A percentile compares a stretch with the other conserved stretches of the same genome.
Evolutionary conservation across 108 stramenopile species (phyloP).

Genomic region (Cyclotella choctawhatcheeana): DNA sequence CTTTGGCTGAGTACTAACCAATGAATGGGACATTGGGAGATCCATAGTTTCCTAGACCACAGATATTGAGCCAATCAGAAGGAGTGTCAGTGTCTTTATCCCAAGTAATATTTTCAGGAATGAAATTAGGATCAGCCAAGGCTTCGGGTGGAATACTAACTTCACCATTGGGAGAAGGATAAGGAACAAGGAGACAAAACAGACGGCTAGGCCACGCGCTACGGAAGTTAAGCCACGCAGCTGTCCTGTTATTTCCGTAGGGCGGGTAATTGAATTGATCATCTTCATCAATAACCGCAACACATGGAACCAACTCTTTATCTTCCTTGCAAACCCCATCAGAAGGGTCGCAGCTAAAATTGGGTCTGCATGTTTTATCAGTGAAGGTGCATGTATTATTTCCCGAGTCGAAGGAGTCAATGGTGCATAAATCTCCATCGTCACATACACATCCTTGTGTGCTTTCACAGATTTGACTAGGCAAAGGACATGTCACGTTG

Average conservation of each 20-base stretch:
- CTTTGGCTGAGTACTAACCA: too few relatives aligned
- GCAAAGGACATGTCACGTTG: neutral
- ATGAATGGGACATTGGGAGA: neutral
- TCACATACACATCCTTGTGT: neutral
- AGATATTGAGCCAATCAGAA: constrained; percentile 1
- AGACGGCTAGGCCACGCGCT: neutral
- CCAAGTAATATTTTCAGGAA: neutral
- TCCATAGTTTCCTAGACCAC: neutral
- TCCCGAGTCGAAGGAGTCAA: neutral
- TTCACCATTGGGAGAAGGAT: neutral
- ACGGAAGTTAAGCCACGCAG: neutral
- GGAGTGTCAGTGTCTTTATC: neutral
- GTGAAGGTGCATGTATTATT: neutral
- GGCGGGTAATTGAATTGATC: neutral
- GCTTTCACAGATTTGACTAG: neutral
- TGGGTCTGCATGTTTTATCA: neutral
- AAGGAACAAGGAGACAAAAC: constrained; percentile 4
- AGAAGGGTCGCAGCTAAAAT: neutral
- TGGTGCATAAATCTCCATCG: constrained; percentile 4
- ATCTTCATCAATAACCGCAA: constrained; percentile 13
- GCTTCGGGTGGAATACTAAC: neutral
- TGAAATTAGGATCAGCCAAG: neutral
- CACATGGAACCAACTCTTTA: neutral
- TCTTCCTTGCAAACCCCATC: neutral
- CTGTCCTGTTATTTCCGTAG: neutral